phyloP scores from a whole-genome alignment of 306 rosid genomes.

The Sophora flavescens region DNA sequence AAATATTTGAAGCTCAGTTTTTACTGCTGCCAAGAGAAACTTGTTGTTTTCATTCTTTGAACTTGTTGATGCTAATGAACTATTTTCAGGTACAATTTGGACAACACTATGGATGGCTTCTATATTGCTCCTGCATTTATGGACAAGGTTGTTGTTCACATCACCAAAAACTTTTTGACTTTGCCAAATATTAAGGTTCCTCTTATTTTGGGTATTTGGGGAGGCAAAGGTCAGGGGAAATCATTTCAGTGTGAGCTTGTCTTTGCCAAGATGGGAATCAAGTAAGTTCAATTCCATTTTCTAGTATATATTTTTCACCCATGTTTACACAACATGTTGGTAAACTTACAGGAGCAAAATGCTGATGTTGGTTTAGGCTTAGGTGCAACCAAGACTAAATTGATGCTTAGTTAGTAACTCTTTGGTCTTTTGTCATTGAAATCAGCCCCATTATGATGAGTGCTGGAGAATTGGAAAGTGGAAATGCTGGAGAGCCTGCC shows the following conservation, averaged over 20 bases:
- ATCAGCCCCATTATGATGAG: conserved; percentile 91
- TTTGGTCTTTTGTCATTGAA: conserved; percentile 8
- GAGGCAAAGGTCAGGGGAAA: conserved; percentile 96
- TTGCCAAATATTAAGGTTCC: conserved; percentile 88
- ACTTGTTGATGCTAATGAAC: conserved; percentile 22
- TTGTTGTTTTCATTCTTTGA: neutral
- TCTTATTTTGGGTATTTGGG: conserved; percentile 95
- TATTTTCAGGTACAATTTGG: conserved; percentile 61
- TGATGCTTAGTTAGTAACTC: neutral
- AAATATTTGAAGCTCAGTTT: neutral
- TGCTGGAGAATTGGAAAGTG: conserved; percentile 96
- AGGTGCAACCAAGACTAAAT: too few species aligned
- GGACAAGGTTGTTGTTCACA: conserved; percentile 87
- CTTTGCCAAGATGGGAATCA: conserved; percentile 94
- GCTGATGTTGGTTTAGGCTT: neutral
- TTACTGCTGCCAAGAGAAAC: neutral
- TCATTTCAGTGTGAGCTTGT: conserved; percentile 95
- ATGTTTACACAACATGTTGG: neutral
- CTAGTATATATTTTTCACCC: too few species aligned
- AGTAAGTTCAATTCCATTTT: conserved; percentile 58
- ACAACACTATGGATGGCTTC: conserved; percentile 76
- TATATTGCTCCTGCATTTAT: conserved; percentile 90
- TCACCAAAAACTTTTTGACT: conserved; percentile 77
- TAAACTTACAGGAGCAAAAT: neutral
- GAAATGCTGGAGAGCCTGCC: conserved; percentile 96